Evolutionary conservation across 257 asterid genomes (phyloP), one percentile per base, ranked within the genome.

Genomic region (Rhazya stricta): DNA sequence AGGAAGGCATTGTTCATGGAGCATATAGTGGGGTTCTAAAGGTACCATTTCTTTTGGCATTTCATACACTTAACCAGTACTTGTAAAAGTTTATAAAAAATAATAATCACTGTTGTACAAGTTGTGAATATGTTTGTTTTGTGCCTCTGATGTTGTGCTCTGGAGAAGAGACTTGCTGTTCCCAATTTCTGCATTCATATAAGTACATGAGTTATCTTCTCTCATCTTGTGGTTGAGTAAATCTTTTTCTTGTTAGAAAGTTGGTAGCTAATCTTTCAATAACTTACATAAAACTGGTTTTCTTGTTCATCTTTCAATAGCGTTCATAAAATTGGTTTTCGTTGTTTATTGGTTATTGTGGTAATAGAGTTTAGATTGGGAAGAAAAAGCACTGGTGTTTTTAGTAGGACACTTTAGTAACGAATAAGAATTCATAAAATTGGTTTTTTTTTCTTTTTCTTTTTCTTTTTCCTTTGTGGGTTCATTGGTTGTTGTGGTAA

Each of bases 1-100:
- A 88, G 83, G 98, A 88, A 78, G 99, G 99, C 80, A 80, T 95
- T 74, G 74, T 89, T 83, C 99, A 82, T 81, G 99, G 99, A 76
- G 96, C 96, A 78, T 91, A 91, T 82, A 86, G 84, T 79, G 98
- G 99, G 75, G 81, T 92, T 83, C 67, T 91, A 74, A 89, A 88
- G 99, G 99, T 90, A 88, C 74, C 69, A 71, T 74, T 71, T 73
- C 32, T 62, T 76, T 21, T 69, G 57, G 67, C 69, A 68, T 75
- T 76, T 82, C 62, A 32, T 81, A 63, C 23, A 75, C 39, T 61
- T 76, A 42, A 50, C 42, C 46, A 21, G 65, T 58, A 8, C 32
- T 12, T 50, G 37, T 18, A 37, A 61, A 30, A 32, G 50, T 46
- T 21, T 61, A 36, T 9, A 62, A 7, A 27, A 41, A 62, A 29